Percentiles rank a stretch among this genome's conserved stretches.
Conservation (phyloP, 2,329 filamentous ascomycete species). For the Botryotinia narcissicola region DNA sequence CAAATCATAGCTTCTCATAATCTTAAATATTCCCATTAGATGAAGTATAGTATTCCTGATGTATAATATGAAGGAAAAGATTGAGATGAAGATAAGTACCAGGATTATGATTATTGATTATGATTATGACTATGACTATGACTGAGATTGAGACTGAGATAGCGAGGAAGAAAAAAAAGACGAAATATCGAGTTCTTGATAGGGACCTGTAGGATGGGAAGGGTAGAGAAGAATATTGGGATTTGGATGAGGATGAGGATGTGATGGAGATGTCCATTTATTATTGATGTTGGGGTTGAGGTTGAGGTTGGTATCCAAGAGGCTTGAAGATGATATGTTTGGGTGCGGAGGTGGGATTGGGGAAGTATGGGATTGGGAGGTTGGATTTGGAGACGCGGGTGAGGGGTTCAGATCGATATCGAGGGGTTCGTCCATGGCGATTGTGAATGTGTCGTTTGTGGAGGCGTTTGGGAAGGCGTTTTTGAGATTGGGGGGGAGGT, state of each 20-base stretch:
- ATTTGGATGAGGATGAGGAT: background rate
- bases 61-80: no score
- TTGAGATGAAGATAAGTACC: no score
- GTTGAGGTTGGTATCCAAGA: no score
- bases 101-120: no score
- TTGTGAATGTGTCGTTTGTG: background rate
- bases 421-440: constrained; percentile 4
- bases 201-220: background rate
- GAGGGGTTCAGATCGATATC: background rate
- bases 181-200: background rate
- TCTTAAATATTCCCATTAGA: background rate
- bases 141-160: background rate
- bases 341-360: no score
- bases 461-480: background rate
- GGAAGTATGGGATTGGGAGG: background rate
- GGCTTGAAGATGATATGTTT: no score
- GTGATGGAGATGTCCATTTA: background rate
- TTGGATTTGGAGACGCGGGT: background rate
- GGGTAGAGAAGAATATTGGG: background rate
- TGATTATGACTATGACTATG: no score
- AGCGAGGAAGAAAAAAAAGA: background rate
- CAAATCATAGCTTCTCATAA: background rate
- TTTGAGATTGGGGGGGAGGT: background rate
- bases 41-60: no score
- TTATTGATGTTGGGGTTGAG: background rate